These are phyloP conservation scores for Endocalyx cinctus DNA, from an alignment of 2,329 filamentous ascomycete species.

Conservation along the genomic window DNA sequence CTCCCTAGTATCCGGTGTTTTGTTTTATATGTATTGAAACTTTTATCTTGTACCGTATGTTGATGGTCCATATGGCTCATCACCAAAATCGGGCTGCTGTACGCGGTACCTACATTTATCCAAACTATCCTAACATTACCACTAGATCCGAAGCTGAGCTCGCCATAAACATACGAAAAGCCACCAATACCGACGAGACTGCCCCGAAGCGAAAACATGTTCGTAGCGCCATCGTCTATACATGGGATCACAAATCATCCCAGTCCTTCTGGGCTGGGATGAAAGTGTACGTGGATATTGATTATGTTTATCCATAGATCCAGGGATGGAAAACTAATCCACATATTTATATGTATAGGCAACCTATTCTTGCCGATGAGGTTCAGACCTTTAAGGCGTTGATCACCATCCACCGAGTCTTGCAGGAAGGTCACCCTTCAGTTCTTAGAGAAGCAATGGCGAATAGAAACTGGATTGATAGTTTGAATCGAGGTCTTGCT, in stretches of 20 bases:
- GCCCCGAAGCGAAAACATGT: conserved; percentile 86
- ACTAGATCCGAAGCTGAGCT: conserved; percentile 63
- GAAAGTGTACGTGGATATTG: conserved; percentile 71
- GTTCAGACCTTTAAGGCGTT: conserved; percentile 98
- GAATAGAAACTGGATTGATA: conserved; percentile 88
- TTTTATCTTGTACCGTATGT: too few relatives aligned
- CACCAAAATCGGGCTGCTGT: too few relatives aligned
- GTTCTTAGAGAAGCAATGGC: conserved; percentile 84
- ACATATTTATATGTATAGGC: conserved; percentile 48
- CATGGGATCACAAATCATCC: conserved; percentile 97
- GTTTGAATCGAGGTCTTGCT: conserved; percentile 74
- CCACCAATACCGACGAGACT: conserved; percentile 63
- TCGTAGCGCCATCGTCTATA: conserved; percentile 95
- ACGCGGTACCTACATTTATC: too few relatives aligned
- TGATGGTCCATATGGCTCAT: too few relatives aligned
- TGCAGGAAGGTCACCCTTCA: conserved; percentile 91
- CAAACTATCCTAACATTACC: conserved; percentile 5
- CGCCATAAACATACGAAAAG: conserved; percentile 66
- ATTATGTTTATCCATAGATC: too few relatives aligned
- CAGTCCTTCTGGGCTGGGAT: conserved; percentile 95
- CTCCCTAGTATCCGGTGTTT: conserved; percentile 1
- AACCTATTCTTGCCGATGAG: conserved; percentile 97
- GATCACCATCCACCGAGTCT: conserved; percentile 94
- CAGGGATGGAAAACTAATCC: conserved; percentile 10
- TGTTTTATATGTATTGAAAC: too few relatives aligned